phyloP scores from a whole-genome alignment of 805 yeast genomes.

The Myxozyma mucilagina region DNA sequence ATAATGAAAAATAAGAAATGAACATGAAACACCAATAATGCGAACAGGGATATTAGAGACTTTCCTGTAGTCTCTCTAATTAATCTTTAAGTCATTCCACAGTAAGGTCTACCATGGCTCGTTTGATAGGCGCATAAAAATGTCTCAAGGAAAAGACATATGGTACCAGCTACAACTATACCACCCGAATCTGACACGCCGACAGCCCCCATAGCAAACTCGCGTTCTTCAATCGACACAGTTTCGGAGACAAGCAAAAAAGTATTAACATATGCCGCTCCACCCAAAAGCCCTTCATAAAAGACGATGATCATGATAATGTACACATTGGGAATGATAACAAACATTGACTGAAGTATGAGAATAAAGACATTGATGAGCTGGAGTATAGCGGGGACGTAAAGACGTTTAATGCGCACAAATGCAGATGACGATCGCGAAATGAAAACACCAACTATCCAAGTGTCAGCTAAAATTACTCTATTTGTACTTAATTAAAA shows the following conservation, averaged over 20 bases:
- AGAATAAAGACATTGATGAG: constrained; percentile 59
- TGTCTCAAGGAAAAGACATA: constrained; percentile 75
- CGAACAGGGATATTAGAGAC: not conserved
- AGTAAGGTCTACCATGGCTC: constrained; percentile 75
- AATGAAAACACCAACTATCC: constrained; percentile 74
- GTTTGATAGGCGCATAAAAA: constrained; percentile 71
- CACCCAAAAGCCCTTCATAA: constrained; percentile 88
- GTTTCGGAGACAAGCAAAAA: constrained; percentile 73
- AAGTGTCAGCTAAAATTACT: not conserved
- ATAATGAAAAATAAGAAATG: not conserved
- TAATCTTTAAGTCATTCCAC: constrained; percentile 46
- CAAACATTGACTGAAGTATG: constrained; percentile 62
- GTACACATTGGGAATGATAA: constrained; percentile 61
- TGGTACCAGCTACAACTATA: constrained; percentile 72
- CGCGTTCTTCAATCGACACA: constrained; percentile 54
- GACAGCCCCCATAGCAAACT: constrained; percentile 80
- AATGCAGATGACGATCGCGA: constrained; percentile 80
- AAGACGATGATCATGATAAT: constrained; percentile 62
- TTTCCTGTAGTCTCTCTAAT: too few relatives aligned
- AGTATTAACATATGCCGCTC: constrained; percentile 86
- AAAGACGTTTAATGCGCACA: constrained; percentile 58
- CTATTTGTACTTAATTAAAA: not conserved
- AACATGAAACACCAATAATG: not conserved
- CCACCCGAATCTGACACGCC: constrained; percentile 86
- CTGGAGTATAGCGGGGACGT: constrained; percentile 68